Base-by-base conservation (phyloP, 306 rosid genomes). In the Glycine soja region DNA sequence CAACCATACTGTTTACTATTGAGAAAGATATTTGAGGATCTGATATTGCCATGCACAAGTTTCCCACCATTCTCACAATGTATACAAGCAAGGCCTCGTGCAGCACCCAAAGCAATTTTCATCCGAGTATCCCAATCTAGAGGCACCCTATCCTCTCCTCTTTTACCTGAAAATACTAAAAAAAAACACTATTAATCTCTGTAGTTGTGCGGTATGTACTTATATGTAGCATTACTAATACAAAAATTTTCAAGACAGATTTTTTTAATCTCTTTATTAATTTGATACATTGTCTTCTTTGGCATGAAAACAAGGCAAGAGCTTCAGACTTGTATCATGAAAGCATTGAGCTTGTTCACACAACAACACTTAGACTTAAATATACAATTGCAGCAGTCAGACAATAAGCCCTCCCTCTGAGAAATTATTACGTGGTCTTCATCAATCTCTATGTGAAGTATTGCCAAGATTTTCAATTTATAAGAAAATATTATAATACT, bases 31-130 rank as follows among this genome's bases (percentile, higher is more conserved):
- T 94, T 94, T 14, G 97, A 86, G 61, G 97, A 83, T 87, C 91
- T 94, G 38, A 94, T 82, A 48, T 94, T 92, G 78, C 97, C 98
- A 24, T 92, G 97, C 38, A 92, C 89, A 56, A 94, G 94, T 64
- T 92, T 94, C 78, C 97, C 97, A 5, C 91, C 87, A 18, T 86
- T 90, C 81, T 86, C 94, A 14, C 72, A 75, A 75, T 94, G 98
- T 81, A 94, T 85, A 5, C 86, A 88, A 40, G 91, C 90, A 59
- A 94, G 84, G 69, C 98, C 98, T 81, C 91, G 89, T 24, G 97
- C 98, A 40, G 93, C 91, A 16, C 98, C 98, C 32, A 91, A 36
- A 10, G 97, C 98, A 80, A 94, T 84, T 83, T 84, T 90, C 42
- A 90, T 86, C 50, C 97, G 86, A 32, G 92, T 46, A 71, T 91